A percentile compares a stretch with the other conserved stretches of the same genome.
These are phyloP conservation scores for Hypoxylon fragiforme DNA, from an alignment of 495 filamentous ascomycete genomes.

Conservation along the genomic window DNA sequence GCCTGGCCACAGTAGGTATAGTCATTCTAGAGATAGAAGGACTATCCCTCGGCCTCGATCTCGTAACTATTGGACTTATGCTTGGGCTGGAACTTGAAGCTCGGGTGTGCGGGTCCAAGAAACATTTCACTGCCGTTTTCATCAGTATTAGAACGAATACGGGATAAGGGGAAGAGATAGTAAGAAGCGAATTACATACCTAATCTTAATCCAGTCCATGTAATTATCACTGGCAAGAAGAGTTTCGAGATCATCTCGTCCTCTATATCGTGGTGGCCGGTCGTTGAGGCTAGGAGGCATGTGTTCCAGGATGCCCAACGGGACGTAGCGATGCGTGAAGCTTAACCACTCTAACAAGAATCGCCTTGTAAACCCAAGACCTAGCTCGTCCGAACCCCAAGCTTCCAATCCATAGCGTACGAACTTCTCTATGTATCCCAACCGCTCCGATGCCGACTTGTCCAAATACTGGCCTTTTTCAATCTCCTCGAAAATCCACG, in stretches of 20 bases:
- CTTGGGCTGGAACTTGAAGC: constrained; percentile 97
- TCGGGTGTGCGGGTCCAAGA: constrained; percentile 82
- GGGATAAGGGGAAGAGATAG: not conserved
- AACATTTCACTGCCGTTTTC: constrained; percentile 83
- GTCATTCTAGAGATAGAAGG: no score
- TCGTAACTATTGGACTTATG: constrained; percentile 89
- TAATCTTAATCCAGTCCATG: constrained; percentile 98
- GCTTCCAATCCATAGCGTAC: constrained; percentile 85
- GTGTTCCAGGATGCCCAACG: constrained; percentile 83
- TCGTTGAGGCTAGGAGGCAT: constrained; percentile 87
- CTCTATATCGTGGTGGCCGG: constrained; percentile 78
- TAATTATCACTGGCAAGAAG: constrained; percentile 86
- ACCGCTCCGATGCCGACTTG: constrained; percentile 84
- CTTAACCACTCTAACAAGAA: constrained; percentile 95
- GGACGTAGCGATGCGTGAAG: constrained; percentile 88
- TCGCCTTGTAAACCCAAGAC: constrained; percentile 81
- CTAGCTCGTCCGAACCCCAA: constrained; percentile 94
- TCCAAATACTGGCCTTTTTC: constrained; percentile 88
- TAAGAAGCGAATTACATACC: constrained; percentile 59
- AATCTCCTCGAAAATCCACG: constrained; percentile 98
- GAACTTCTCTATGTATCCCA: constrained; percentile 85
- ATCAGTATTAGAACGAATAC: constrained; percentile 8
- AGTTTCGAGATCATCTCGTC: constrained; percentile 88
- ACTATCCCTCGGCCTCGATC: constrained; percentile 63
- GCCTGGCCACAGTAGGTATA: not conserved